A percentile compares a stretch with the other conserved stretches of the same genome.
Evolutionary conservation across 495 filamentous ascomycete species (phyloP).

Genomic region (Pyrenula aspistea): DNA sequence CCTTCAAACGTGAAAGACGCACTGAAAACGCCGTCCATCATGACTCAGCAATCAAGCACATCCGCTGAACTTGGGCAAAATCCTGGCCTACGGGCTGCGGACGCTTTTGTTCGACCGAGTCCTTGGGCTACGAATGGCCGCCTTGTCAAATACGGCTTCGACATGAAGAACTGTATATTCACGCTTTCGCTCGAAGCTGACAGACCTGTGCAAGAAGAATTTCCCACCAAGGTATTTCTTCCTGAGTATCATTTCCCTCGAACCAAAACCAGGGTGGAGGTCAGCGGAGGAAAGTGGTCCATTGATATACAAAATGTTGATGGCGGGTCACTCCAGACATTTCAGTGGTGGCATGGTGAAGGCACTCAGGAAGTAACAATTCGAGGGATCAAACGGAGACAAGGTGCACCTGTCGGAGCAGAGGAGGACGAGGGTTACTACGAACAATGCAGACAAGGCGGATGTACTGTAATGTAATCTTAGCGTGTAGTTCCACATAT

Average conservation of each 20-base stretch:
- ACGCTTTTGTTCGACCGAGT: constrained; percentile 81
- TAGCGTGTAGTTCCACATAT: no score
- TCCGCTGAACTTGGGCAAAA: constrained; percentile 39
- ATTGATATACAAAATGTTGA: constrained; percentile 61
- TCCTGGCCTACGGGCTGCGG: constrained; percentile 75
- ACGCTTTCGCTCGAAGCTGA: constrained; percentile 49
- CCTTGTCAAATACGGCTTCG: constrained; percentile 60
- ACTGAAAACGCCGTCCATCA: constrained; percentile 60
- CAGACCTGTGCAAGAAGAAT: constrained; percentile 36
- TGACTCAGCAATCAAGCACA: constrained; percentile 37
- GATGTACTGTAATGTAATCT: constrained; percentile 43
- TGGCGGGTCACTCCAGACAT: constrained; percentile 52
- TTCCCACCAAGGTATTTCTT: constrained; percentile 74
- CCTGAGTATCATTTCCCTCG: constrained; percentile 91
- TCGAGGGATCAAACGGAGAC: constrained; percentile 56
- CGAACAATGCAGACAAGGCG: constrained; percentile 42
- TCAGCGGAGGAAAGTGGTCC: constrained; percentile 81
- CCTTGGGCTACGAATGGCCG: constrained; percentile 64
- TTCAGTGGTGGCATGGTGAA: constrained; percentile 84
- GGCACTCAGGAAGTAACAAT: constrained; percentile 74
- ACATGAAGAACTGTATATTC: constrained; percentile 64
- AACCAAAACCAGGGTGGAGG: constrained; percentile 50
- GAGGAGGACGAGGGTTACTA: constrained; percentile 53
- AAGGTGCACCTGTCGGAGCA: constrained; percentile 21
- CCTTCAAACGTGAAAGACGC: constrained; percentile 63